Evolutionary conservation across 176 grass and related monocot species (phyloP).

Genomic region (Rhipidocladum racemiflorum): DNA sequence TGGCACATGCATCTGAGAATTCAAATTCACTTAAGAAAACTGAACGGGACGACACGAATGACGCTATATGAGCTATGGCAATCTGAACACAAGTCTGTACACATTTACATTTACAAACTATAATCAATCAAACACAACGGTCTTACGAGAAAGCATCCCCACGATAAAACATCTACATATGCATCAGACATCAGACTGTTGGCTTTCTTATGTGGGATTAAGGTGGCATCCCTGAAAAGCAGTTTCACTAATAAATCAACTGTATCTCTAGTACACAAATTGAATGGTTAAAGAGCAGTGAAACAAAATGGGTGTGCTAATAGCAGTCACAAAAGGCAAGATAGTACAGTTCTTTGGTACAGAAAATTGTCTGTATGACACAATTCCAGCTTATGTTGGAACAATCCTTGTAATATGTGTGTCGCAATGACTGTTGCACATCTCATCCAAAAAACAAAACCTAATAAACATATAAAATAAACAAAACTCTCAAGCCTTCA

Average conservation of each 20-base stretch:
- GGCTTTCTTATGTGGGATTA: constrained; percentile 44
- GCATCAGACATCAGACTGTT: neutral
- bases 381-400: constrained; percentile 67
- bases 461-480: constrained; percentile 63
- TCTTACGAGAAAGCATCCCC: neutral
- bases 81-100: neutral
- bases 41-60: neutral
- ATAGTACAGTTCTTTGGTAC: constrained; percentile 61
- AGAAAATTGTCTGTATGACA: constrained; percentile 56
- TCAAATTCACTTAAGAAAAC: neutral
- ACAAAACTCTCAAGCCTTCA: constrained; percentile 63
- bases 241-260: constrained; percentile 42
- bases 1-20: neutral
- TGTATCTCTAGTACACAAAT: constrained; percentile 45
- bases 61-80: neutral
- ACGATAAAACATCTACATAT: neutral
- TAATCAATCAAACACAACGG: neutral
- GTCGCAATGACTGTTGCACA: constrained; percentile 54
- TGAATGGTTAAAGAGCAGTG: constrained; percentile 33
- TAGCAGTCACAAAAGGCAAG: constrained; percentile 55
- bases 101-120: neutral
- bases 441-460: constrained; percentile 59
- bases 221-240: constrained; percentile 29
- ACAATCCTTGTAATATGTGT: constrained; percentile 53
- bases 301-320: constrained; percentile 42